Evolutionary conservation across 768 basidiomycete species (phyloP).

Genomic region (Phlegmacium glaucopus): DNA sequence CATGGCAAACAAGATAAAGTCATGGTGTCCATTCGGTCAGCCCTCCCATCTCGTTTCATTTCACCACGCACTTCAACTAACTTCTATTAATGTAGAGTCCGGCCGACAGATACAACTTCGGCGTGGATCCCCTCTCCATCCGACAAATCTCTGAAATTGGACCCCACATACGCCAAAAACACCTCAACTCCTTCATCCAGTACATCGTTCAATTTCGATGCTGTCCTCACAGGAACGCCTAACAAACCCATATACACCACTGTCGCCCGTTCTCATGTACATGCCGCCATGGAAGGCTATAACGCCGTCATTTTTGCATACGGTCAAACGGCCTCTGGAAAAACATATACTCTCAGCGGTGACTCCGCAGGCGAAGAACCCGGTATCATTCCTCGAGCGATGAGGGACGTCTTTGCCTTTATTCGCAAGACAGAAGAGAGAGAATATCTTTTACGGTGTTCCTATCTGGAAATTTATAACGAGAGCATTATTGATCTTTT

Average conservation of each 20-base stretch:
- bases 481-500: constrained; percentile 86
- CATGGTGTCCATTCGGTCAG: constrained; percentile 77
- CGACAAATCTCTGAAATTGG: constrained; percentile 57
- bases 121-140: constrained; percentile 53
- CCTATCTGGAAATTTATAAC: constrained; percentile 98
- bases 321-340: constrained; percentile 81
- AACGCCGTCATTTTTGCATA: constrained; percentile 96
- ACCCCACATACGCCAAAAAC: constrained; percentile 51
- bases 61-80: not conserved
- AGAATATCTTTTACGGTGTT: constrained; percentile 93
- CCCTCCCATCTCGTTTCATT: constrained; percentile 4
- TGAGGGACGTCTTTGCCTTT: constrained; percentile 87
- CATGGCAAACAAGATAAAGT: constrained; percentile 83
- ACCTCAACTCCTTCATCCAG: constrained; percentile 22
- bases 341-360: constrained; percentile 61
- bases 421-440: constrained; percentile 75
- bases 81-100: constrained; percentile 43
- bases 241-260: constrained; percentile 79
- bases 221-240: constrained; percentile 72
- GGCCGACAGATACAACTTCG: constrained; percentile 47
- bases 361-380: constrained; percentile 65
- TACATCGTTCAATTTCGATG: constrained; percentile 62
- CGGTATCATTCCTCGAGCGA: constrained; percentile 90
- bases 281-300: constrained; percentile 95
- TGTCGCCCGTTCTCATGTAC: constrained; percentile 75